Evolutionary conservation across 345 rosid genomes (phyloP).

Genomic region (Aquilaria sinensis): DNA sequence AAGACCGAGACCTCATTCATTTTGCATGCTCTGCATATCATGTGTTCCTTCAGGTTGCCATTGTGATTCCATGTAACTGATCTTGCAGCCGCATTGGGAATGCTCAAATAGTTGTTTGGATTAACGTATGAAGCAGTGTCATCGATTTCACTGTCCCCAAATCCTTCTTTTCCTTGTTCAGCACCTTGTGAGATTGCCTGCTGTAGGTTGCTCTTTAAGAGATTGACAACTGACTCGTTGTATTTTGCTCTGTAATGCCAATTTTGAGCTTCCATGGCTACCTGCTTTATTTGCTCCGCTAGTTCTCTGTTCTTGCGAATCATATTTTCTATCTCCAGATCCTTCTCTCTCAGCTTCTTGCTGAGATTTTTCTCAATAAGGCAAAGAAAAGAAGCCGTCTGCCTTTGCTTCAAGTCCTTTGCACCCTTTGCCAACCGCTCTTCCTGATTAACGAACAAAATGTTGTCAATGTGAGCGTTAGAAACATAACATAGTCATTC

Average conservation of each 20-base stretch:
- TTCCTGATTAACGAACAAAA: conserved; percentile 31
- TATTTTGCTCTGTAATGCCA: conserved; percentile 61
- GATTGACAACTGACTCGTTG: conserved; percentile 66
- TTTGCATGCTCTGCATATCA: conserved; percentile 68
- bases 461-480: no score
- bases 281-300: conserved; percentile 56
- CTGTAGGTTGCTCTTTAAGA: conserved; percentile 62
- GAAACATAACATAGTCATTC: no score
- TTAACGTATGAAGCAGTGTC: conserved; percentile 62
- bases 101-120: conserved; percentile 34
- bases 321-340: conserved; percentile 58
- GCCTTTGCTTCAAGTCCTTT: conserved; percentile 66
- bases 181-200: conserved; percentile 71
- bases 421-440: conserved; percentile 59
- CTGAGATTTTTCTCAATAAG: conserved; percentile 56
- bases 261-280: conserved; percentile 60
- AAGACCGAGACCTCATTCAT: conserved; percentile 56
- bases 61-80: conserved; percentile 13
- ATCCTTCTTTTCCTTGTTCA: conserved; percentile 76
- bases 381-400: conserved; percentile 48
- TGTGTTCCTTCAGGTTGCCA: conserved; percentile 22
- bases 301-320: conserved; percentile 68
- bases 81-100: conserved; percentile 19
- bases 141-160: conserved; percentile 78
- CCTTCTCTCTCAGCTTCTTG: conserved; percentile 67